Evolutionary conservation across 306 rosid genomes (phyloP).

Genomic region (Fagus crenata): DNA sequence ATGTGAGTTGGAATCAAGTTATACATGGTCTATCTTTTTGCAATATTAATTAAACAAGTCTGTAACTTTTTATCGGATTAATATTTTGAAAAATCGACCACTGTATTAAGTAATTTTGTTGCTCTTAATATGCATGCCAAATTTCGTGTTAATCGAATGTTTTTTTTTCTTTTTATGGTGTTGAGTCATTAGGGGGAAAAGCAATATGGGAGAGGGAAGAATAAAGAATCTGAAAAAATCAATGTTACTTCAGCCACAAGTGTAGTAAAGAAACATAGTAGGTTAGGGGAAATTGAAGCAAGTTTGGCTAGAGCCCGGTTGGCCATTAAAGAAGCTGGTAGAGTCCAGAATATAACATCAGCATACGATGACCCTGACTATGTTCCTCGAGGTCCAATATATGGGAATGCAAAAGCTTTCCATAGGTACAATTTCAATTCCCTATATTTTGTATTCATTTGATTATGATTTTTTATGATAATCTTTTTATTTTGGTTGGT

Average conservation of each 20-base stretch:
- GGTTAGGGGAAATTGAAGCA: constrained; percentile 35
- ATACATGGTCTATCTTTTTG: too few species aligned
- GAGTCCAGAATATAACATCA: constrained; percentile 37
- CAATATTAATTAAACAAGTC: too few species aligned
- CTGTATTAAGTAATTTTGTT: too few species aligned
- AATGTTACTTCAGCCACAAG: neutral
- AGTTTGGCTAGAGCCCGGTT: constrained; percentile 40
- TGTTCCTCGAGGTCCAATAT: constrained; percentile 44
- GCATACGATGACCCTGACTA: constrained; percentile 37
- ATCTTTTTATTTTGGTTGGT: neutral
- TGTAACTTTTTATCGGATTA: too few species aligned
- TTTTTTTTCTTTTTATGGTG: neutral
- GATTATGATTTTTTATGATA: too few species aligned
- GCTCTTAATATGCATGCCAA: too few species aligned
- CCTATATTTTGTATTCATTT: neutral
- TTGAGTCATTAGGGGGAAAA: constrained; percentile 10
- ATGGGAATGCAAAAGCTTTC: constrained; percentile 47
- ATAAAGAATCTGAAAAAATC: neutral
- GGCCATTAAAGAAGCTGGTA: constrained; percentile 41
- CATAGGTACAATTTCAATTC: constrained; percentile 36
- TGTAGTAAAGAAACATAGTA: constrained; percentile 19
- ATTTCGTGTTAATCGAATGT: too few species aligned
- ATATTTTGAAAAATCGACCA: neutral
- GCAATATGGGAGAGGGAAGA: neutral
- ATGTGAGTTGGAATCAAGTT: too few species aligned